Percentiles rank a stretch among this genome's conserved stretches.
Evolutionary conservation across 768 basidiomycete species (phyloP).

Genomic region (Hortiboletus campestris): DNA sequence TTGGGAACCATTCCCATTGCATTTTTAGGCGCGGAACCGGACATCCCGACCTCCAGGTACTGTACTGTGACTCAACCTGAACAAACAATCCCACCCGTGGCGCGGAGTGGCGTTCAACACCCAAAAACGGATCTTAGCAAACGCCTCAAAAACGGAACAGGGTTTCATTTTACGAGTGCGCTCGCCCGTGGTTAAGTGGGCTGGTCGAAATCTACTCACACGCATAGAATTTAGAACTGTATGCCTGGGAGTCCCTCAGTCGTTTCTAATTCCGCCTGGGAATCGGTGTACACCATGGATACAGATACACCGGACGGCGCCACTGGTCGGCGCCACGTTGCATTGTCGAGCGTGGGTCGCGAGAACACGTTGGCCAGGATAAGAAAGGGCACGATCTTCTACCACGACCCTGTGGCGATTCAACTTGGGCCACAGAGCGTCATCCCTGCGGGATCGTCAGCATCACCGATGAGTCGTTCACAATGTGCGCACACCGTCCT

Average conservation of each 20-base stretch:
- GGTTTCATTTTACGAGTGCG: constrained; percentile 12
- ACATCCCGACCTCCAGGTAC: not conserved
- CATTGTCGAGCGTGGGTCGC: not conserved
- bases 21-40: constrained; percentile 20
- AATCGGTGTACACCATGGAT: constrained; percentile 4
- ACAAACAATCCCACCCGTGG: not conserved
- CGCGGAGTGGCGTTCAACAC: not conserved
- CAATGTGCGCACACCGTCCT: constrained; percentile 3
- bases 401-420: constrained; percentile 9
- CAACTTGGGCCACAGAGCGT: not conserved
- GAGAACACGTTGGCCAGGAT: constrained; percentile 9
- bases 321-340: too few relatives aligned
- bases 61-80: constrained; percentile 9
- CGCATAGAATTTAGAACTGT: constrained; percentile 6
- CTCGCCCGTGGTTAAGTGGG: constrained; percentile 2
- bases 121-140: constrained; percentile 2
- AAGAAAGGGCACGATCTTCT: not conserved
- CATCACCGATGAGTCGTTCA: not conserved
- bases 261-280: constrained; percentile 19
- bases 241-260: constrained; percentile 22
- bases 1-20: not conserved
- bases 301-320: not conserved
- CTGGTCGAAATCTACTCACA: constrained; percentile 22
- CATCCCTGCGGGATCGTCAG: constrained; percentile 11
- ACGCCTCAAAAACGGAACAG: constrained; percentile 16